phyloP scores from a whole-genome alignment of 441 rosid genomes.

The Arabidopsis hybrid region DNA sequence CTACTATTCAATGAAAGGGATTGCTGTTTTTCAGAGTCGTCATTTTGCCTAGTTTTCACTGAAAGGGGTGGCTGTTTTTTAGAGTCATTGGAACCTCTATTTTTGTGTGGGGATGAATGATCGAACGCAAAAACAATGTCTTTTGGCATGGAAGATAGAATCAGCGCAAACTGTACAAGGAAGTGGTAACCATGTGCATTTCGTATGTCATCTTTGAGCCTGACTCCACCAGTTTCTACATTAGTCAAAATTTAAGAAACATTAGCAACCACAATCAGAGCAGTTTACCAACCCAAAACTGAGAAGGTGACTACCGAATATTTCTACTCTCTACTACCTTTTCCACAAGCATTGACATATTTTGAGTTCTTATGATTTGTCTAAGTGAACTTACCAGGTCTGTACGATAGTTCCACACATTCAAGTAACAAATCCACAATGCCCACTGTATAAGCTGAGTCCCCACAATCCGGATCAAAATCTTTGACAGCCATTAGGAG shows the following conservation, averaged over 20 bases:
- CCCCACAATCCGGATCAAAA: constrained; percentile 92
- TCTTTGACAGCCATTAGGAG: constrained; percentile 95
- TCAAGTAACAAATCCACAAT: constrained; percentile 98
- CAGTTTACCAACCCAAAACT: constrained; percentile 19
- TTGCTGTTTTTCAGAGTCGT: neutral
- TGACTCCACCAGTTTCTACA: constrained; percentile 91
- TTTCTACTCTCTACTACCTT: neutral
- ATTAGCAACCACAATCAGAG: constrained; percentile 46
- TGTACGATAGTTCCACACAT: constrained; percentile 95
- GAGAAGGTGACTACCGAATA: constrained; percentile 16
- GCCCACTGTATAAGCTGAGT: constrained; percentile 96
- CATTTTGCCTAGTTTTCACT: constrained; percentile 45
- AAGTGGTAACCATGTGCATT: constrained; percentile 99
- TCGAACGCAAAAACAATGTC: constrained; percentile 49
- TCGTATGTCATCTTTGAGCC: constrained; percentile 96
- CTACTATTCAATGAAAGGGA: too few species aligned
- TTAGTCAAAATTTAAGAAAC: constrained; percentile 46
- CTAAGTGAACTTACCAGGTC: constrained; percentile 69
- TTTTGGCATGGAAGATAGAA: constrained; percentile 73
- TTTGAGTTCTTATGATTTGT: neutral
- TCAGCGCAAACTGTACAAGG: constrained; percentile 96
- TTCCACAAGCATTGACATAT: neutral
- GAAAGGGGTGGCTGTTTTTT: constrained; percentile 25
- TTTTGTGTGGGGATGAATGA: constrained; percentile 50
- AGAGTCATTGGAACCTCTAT: constrained; percentile 48